phyloP scores from a whole-genome alignment of 2,329 filamentous ascomycete genomes.

The Ophidiomyces ophidiicola region DNA sequence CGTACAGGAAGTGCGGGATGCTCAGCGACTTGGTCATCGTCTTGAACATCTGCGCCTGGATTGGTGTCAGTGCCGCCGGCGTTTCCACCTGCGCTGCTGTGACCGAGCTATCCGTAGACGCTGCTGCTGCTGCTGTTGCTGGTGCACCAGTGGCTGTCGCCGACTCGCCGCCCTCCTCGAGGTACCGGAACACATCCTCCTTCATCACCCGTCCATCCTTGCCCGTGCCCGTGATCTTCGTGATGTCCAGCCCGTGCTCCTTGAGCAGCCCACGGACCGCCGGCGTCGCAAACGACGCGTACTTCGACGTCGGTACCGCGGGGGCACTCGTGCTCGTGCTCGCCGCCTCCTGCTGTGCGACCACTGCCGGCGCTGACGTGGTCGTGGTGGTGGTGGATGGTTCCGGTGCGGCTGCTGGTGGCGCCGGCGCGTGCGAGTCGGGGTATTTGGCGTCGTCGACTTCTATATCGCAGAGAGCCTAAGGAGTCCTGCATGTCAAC shows the following conservation, averaged over 20 bases:
- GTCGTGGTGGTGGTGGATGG: conserved; percentile 16
- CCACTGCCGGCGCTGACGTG: conserved; percentile 4
- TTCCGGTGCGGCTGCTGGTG: conserved; percentile 19
- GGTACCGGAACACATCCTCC: conserved; percentile 71
- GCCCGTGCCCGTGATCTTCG: conserved; percentile 69
- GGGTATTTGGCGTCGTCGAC: conserved; percentile 64
- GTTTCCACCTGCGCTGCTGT: conserved; percentile 50
- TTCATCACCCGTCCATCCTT: conserved; percentile 85
- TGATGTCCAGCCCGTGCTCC: conserved; percentile 64
- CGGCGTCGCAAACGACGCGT: conserved; percentile 71
- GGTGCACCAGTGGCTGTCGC: too few relatives aligned
- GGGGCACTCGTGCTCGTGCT: conserved; percentile 14
- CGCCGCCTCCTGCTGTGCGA: conserved; percentile 4
- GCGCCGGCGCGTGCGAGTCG: conserved; percentile 36
- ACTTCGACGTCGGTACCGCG: conserved; percentile 41
- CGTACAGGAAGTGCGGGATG: conserved; percentile 93
- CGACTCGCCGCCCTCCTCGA: conserved; percentile 45
- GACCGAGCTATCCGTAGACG: conserved; percentile 22
- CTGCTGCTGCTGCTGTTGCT: conserved; percentile 17
- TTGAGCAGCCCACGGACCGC: conserved; percentile 83
- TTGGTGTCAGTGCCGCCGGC: conserved; percentile 56
- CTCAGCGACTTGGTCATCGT: conserved; percentile 82
- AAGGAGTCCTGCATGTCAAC: too few relatives aligned
- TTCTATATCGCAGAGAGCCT: conserved; percentile 89
- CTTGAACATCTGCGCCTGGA: conserved; percentile 93